Evolutionary conservation across 2,329 filamentous ascomycete species (phyloP), one percentile per base, ranked within the genome.

Genomic region (Cladophialophora psammophila): DNA sequence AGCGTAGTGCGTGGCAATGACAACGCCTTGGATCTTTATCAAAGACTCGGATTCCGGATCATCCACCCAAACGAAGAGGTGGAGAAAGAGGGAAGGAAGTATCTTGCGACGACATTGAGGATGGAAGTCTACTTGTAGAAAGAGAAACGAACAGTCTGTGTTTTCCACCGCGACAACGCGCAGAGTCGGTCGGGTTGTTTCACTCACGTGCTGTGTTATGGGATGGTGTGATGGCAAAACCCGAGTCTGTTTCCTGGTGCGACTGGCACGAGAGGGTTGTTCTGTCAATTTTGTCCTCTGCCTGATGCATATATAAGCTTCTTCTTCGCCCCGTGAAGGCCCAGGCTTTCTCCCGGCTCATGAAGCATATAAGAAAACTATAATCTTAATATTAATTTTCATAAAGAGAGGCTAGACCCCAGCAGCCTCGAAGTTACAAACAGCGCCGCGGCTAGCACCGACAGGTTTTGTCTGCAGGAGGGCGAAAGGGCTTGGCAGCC

Each of bases 1-100:
- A 53, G 34, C 36, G 68, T 68, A 3, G 35, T 50, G 12, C 60
- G 67, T 59, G 70, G 70, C 20, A 72, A 72, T 56, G 64, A 72
- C 15, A 40, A 53, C 12, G 70, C 70, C 6, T 56, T 69, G 45
- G 36, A 61, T 12, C 45, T 72, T 7, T 72, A 72, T 55, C 64
- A 66, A 35, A 68, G 63, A 9, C 45, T 68, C 13, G 70, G 70
- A 8, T 72, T 71, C 36, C 58, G 42, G 20, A 50, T 71, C n/a
- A 54, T 67, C 55, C 18, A 69, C 10, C 52, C 60, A 8, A 64
- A 69, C 8, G 20, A 63, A 35, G 38, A 62, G 3, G 52, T 61
- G 6, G 69, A 71, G 32, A 71, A 66, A 45, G 67, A 67, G 36
- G 69, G 69, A 10, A 56, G 56, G 34, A 63, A 26, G 9, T 68